Percentiles rank a stretch among this genome's conserved stretches.
These are phyloP conservation scores for Cladophialophora exuberans DNA, from an alignment of 2,329 filamentous ascomycete species.

Conservation along the genomic window DNA sequence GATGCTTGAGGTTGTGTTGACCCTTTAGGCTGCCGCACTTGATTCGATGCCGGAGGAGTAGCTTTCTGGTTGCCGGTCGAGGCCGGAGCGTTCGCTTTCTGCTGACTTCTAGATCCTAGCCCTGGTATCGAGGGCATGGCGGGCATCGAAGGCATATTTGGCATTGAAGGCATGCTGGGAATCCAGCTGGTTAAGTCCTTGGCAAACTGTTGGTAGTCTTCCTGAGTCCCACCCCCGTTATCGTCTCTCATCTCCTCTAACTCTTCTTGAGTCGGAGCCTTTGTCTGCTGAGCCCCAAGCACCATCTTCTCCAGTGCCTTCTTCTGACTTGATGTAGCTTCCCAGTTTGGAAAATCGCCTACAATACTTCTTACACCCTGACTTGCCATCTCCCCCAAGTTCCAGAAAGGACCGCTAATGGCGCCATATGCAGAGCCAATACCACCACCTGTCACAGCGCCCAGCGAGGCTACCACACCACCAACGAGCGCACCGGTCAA, in stretches of 20 bases:
- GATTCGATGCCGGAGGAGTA: constrained; percentile 4
- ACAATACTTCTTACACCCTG: constrained; percentile 21
- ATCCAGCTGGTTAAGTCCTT: constrained; percentile 23
- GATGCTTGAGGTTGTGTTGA: constrained; percentile 7
- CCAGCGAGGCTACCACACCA: constrained; percentile 19
- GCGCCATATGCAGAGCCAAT: constrained; percentile 22
- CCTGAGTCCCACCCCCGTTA: constrained; percentile 11
- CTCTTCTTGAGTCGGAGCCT: constrained; percentile 18
- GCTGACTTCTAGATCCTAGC: constrained; percentile 10
- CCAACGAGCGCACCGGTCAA: constrained; percentile 22
- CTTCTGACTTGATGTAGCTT: constrained; percentile 21
- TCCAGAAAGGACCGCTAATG: constrained; percentile 23
- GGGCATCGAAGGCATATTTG: constrained; percentile 10
- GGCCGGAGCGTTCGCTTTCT: constrained; percentile 4
- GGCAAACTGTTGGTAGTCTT: constrained; percentile 17
- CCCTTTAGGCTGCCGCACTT: constrained; percentile 9
- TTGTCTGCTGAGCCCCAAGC: constrained; percentile 16
- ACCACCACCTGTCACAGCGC: constrained; percentile 19
- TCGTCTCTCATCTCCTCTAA: constrained; percentile 21
- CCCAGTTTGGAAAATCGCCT: constrained; percentile 23
- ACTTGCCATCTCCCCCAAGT: constrained; percentile 25
- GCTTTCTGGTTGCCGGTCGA: background rate
- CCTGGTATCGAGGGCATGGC: constrained; percentile 19
- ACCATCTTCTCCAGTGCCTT: constrained; percentile 27
- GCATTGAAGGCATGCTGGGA: constrained; percentile 22